These are phyloP conservation scores for Colletotrichum navitas DNA, from an alignment of 2,329 filamentous ascomycete species.

Conservation along the genomic window DNA sequence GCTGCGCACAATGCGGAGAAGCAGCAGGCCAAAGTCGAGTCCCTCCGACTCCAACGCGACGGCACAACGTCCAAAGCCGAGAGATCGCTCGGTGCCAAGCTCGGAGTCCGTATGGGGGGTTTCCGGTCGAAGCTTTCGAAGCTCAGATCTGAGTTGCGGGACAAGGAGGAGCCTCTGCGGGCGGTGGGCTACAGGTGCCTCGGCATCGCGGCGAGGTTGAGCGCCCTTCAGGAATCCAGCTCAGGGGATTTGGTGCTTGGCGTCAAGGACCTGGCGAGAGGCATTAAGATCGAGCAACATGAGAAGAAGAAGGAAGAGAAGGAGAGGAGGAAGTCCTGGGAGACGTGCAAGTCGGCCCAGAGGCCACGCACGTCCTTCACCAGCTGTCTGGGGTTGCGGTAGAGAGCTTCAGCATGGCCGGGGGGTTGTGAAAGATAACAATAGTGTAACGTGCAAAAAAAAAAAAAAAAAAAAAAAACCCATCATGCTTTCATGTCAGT, in stretches of 20 bases:
- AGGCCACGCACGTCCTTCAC: not conserved
- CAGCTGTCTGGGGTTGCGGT: not conserved
- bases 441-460: not conserved
- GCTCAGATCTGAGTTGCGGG: not conserved
- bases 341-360: not conserved
- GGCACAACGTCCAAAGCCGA: not conserved
- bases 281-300: not conserved
- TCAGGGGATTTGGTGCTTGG: not conserved
- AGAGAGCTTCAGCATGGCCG: not conserved
- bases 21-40: not conserved
- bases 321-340: not conserved
- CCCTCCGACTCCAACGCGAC: not conserved
- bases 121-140: not conserved
- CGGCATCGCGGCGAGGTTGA: not conserved
- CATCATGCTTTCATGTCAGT: conserved; percentile 5
- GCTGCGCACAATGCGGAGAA: not conserved
- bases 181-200: not conserved
- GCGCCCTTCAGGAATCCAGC: not conserved
- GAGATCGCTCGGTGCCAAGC: not conserved
- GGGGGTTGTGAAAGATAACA: not conserved
- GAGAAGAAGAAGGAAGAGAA: not conserved
- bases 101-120: not conserved
- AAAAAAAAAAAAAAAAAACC: not conserved
- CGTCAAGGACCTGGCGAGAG: not conserved
- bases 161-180: not conserved